Evolutionary conservation across 371 early-diverging fungal genomes (phyloP).

Genomic region (Saksenaea oblongispora): DNA sequence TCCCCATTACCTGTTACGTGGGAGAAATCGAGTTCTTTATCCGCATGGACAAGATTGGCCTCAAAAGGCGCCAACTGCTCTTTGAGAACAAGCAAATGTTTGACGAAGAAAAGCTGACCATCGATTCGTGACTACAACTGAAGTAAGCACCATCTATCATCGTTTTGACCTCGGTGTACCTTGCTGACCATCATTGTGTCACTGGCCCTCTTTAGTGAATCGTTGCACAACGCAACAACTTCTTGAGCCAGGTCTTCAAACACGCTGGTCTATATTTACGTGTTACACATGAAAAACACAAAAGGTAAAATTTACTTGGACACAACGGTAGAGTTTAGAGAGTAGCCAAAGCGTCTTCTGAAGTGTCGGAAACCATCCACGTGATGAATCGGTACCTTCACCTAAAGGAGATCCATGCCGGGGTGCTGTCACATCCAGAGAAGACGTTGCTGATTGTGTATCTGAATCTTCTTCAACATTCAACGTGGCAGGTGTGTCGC

Average conservation of each 20-base stretch:
- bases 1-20: constrained; percentile 49
- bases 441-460: constrained; percentile 12
- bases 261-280: constrained; percentile 53
- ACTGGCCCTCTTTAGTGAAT: constrained; percentile 56
- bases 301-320: constrained; percentile 55
- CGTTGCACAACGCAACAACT: constrained; percentile 71
- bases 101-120: constrained; percentile 79
- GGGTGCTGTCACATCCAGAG: constrained; percentile 18
- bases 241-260: constrained; percentile 88
- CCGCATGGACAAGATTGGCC: constrained; percentile 68
- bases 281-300: background rate
- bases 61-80: constrained; percentile 82
- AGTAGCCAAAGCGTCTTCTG: constrained; percentile 79
- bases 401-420: constrained; percentile 41
- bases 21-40: constrained; percentile 71
- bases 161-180: constrained; percentile 15
- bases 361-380: constrained; percentile 82
- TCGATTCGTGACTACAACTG: constrained; percentile 57
- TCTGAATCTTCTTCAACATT: constrained; percentile 42
- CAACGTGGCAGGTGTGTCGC: constrained; percentile 33
- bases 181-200: constrained; percentile 40
- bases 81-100: constrained; percentile 77
- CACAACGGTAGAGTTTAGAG: constrained; percentile 76
- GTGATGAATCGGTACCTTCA: constrained; percentile 41
- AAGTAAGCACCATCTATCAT: background rate